These are phyloP conservation scores for Boletus rubescentipes DNA, from an alignment of 768 basidiomycete species.

Conservation along the genomic window DNA sequence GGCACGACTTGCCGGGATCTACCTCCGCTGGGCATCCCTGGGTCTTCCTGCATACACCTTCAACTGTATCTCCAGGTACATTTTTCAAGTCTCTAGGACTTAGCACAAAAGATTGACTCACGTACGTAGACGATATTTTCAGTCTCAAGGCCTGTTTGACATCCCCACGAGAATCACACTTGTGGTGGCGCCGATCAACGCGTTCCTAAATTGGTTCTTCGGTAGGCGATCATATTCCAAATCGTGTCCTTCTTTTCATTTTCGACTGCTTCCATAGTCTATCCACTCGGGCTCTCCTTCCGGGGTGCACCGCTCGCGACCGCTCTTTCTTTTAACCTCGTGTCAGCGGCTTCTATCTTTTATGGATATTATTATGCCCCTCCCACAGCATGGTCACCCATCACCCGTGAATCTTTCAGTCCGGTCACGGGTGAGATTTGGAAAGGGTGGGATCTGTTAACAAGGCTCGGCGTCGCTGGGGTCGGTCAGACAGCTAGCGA, in stretches of 20 bases:
- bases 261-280: constrained; percentile 16
- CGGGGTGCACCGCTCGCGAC: constrained; percentile 92
- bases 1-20: constrained; percentile 70
- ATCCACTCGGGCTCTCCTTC: constrained; percentile 77
- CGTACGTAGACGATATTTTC: constrained; percentile 49
- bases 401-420: constrained; percentile 19
- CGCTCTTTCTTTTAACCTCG: constrained; percentile 83
- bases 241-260: constrained; percentile 1
- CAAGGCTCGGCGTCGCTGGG: constrained; percentile 79
- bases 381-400: constrained; percentile 74
- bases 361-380: constrained; percentile 66
- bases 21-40: constrained; percentile 72
- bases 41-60: constrained; percentile 77
- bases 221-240: constrained; percentile 43
- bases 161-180: constrained; percentile 84
- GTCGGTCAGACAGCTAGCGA: constrained; percentile 81
- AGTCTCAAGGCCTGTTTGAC: constrained; percentile 83
- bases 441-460: constrained; percentile 62
- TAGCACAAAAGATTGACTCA: neutral
- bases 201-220: constrained; percentile 76
- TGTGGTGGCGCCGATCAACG: constrained; percentile 84
- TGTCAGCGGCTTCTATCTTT: constrained; percentile 56
- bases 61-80: constrained; percentile 52
- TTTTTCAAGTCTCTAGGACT: neutral
- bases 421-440: constrained; percentile 67